phyloP scores from a whole-genome alignment of 257 asterid species.

The Coffea eugenioides region DNA sequence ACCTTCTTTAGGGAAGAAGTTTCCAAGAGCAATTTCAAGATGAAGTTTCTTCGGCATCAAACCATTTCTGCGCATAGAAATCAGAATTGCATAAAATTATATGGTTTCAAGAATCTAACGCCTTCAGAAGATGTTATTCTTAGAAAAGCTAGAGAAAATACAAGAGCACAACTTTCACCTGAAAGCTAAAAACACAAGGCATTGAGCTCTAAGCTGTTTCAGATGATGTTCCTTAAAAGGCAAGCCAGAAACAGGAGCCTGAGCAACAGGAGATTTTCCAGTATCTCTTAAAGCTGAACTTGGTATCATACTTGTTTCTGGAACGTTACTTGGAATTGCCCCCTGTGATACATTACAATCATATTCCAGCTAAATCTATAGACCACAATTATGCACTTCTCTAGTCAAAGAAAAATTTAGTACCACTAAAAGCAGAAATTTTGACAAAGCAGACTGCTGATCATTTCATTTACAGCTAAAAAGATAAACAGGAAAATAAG shows the following conservation, averaged over 20 bases:
- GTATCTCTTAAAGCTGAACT: constrained; percentile 63
- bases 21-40: constrained; percentile 97
- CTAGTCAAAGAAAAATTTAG: background rate
- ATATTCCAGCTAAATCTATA: constrained; percentile 15
- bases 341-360: constrained; percentile 43
- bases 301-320: constrained; percentile 55
- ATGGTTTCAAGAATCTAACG: background rate
- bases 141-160: constrained; percentile 2
- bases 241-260: constrained; percentile 52
- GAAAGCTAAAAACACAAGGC: constrained; percentile 96
- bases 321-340: constrained; percentile 41
- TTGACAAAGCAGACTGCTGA: background rate
- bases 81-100: constrained; percentile 6
- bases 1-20: constrained; percentile 79
- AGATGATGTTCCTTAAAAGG: constrained; percentile 94
- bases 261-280: constrained; percentile 74
- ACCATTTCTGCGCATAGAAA: constrained; percentile 68
- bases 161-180: constrained; percentile 42
- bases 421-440: background rate
- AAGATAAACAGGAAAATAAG: background rate
- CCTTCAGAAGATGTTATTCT: constrained; percentile 11
- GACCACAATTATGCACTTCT: background rate
- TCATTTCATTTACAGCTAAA: background rate
- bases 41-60: constrained; percentile 90
- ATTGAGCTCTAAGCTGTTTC: constrained; percentile 98